Evolutionary conservation across 257 asterid species (phyloP), one percentile per base, ranked within the genome.

Genomic region (Solanum corneliomulleri): DNA sequence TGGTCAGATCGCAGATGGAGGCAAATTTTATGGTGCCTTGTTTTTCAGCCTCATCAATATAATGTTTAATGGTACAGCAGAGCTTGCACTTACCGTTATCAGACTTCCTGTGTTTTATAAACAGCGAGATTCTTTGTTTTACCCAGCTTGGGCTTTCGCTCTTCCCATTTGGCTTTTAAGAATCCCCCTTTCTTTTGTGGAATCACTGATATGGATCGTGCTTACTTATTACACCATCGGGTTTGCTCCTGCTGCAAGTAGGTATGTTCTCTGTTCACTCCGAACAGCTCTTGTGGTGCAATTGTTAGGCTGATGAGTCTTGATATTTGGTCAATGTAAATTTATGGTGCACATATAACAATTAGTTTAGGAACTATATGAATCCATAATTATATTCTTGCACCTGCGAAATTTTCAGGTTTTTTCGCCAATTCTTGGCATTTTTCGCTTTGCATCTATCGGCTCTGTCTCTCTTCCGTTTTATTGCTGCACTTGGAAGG

Each of bases 191-290:
- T 96, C 99, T 33, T 75, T 94, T 23, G 85, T 94, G 94, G 99
- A 96, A 88, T 96, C 99, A 15, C 87, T 92, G 77, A 96, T 96
- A 88, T 96, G 99, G 99, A 89, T 94, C 42, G 56, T 91, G 84
- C 98, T 96, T 90, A 96, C 98, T 49, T 96, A 96, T 89, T 96
- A 96, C 89, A 95, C 99, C 18, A 93, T 96, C 83, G 99, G 99
- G 86, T 96, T 96, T 85, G 98, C 99, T 88, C 98, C 99, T 72
- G 92, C 88, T 70, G 90, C 98, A 82, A 89, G 92, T 89, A 93
- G 99, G 99, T 95, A 90, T 72, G 91, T 42, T 76, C 60, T 84
- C 83, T 20, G 58, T 80, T 83, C 84, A 45, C 25, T 76, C 78
- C 45, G 72, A 42, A 81, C 75, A 25, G 27, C 62, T 56, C 45